These are phyloP conservation scores for Penicillium flavigenum DNA, from an alignment of 495 filamentous ascomycete species.

Conservation along the genomic window DNA sequence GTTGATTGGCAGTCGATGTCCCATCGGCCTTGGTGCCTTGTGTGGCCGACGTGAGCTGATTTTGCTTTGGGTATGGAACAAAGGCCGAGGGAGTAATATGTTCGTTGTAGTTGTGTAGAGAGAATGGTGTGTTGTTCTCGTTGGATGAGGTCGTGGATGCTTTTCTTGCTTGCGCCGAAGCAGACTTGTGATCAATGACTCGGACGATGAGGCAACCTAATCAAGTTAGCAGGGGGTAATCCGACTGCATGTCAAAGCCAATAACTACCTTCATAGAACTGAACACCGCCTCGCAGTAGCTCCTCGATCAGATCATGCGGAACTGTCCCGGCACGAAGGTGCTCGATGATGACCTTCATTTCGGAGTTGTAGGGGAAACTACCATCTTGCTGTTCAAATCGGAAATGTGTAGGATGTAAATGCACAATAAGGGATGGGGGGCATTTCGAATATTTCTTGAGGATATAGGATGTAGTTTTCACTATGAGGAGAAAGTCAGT, in stretches of 20 bases:
- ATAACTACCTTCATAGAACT: constrained; percentile 81
- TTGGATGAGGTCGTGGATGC: constrained; percentile 51
- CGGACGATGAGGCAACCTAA: constrained; percentile 88
- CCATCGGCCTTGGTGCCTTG: constrained; percentile 34
- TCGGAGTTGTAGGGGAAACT: constrained; percentile 87
- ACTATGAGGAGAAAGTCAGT: constrained; percentile 42
- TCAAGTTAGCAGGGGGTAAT: constrained; percentile 8
- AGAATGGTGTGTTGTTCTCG: constrained; percentile 68
- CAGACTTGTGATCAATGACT: constrained; percentile 78
- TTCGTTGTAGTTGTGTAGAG: constrained; percentile 85
- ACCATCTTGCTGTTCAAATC: constrained; percentile 92
- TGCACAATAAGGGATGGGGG: constrained; percentile 84
- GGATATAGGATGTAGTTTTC: constrained; percentile 70
- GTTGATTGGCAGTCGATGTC: constrained; percentile 10
- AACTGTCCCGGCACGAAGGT: constrained; percentile 64
- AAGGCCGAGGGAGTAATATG: constrained; percentile 86
- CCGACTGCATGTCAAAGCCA: not conserved
- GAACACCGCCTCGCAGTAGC: constrained; percentile 60
- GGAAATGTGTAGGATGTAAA: constrained; percentile 79
- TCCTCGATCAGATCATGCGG: constrained; percentile 76
- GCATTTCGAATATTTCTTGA: constrained; percentile 73
- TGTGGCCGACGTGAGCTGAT: constrained; percentile 43
- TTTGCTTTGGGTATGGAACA: constrained; percentile 73
- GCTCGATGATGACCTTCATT: constrained; percentile 80
- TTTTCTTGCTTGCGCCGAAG: constrained; percentile 55